Conservation (phyloP, 2,329 filamentous ascomycete species). For the Claviceps sorghi region DNA sequence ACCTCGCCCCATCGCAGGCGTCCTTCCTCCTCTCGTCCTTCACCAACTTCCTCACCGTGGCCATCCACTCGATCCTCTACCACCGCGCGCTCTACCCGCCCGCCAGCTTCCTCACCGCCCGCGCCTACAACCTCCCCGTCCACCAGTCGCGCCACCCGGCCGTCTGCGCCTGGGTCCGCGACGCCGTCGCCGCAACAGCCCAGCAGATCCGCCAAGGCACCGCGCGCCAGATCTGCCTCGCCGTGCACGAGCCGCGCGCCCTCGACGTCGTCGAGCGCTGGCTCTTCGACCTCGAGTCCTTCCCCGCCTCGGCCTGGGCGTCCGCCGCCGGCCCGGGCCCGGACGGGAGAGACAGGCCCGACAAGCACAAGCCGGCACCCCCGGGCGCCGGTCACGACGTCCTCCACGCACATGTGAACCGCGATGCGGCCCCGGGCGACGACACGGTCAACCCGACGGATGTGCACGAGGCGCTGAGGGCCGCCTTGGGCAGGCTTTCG, state of each 20-base stretch:
- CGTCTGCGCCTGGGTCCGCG: constrained; percentile 73
- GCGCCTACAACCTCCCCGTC: constrained; percentile 72
- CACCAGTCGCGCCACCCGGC: constrained; percentile 75
- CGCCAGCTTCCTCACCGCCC: constrained; percentile 61
- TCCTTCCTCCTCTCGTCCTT: constrained; percentile 49
- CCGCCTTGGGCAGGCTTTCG: constrained; percentile 47
- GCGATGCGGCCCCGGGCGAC: constrained; percentile 14
- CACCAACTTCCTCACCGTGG: constrained; percentile 64
- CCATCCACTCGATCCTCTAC: constrained; percentile 75
- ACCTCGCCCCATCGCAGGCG: constrained; percentile 22
- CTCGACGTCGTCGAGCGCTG: constrained; percentile 42
- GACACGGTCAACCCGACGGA: constrained; percentile 37
- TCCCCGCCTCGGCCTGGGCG: constrained; percentile 23
- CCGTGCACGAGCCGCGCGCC: constrained; percentile 26
- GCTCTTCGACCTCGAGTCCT: constrained; percentile 41
- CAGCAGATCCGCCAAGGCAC: constrained; percentile 49
- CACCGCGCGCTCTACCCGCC: constrained; percentile 67
- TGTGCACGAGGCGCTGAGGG: constrained; percentile 59
- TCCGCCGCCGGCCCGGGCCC: not conserved
- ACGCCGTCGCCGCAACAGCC: constrained; percentile 60
- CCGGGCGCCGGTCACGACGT: not conserved
- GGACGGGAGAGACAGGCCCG: not conserved
- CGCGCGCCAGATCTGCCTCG: constrained; percentile 33
- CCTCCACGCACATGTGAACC: constrained; percentile 8
- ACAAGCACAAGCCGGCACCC: not conserved